Percentiles rank a stretch among this genome's conserved stretches.
phyloP scores from a whole-genome alignment of 495 filamentous ascomycete genomes.

The Talaromyces liani region DNA sequence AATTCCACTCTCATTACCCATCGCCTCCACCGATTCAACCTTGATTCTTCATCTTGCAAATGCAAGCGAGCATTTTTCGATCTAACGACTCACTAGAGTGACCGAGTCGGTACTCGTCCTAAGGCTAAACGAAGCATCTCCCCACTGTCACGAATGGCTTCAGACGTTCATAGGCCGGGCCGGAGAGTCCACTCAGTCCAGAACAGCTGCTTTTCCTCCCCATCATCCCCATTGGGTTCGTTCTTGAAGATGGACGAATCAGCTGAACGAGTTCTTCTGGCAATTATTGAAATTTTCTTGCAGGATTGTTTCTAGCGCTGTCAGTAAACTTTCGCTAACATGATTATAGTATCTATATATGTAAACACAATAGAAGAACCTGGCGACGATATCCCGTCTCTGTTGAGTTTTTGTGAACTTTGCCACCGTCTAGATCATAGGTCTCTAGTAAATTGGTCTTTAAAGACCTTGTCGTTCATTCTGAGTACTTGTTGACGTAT shows the following conservation, averaged over 20 bases:
- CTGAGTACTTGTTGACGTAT: neutral
- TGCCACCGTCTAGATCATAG: neutral
- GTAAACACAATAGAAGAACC: neutral
- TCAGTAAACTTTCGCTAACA: neutral
- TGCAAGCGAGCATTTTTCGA: neutral
- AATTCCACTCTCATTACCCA: neutral
- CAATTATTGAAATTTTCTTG: neutral
- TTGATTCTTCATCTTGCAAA: neutral
- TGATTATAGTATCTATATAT: neutral
- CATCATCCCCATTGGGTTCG: neutral
- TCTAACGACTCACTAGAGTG: neutral
- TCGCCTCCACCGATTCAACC: neutral
- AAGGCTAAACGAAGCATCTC: neutral
- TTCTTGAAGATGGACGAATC: neutral
- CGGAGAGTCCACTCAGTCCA: no score
- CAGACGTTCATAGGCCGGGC: neutral
- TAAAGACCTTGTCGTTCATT: constrained; percentile 1
- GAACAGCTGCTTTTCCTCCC: neutral
- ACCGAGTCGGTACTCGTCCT: neutral
- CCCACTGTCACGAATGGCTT: neutral
- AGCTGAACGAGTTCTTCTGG: neutral
- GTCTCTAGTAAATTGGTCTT: neutral
- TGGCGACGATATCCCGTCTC: neutral
- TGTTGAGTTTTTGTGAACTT: neutral
- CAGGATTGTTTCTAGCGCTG: neutral